phyloP scores from a whole-genome alignment of 257 asterid genomes.

The Agastache rugosa region DNA sequence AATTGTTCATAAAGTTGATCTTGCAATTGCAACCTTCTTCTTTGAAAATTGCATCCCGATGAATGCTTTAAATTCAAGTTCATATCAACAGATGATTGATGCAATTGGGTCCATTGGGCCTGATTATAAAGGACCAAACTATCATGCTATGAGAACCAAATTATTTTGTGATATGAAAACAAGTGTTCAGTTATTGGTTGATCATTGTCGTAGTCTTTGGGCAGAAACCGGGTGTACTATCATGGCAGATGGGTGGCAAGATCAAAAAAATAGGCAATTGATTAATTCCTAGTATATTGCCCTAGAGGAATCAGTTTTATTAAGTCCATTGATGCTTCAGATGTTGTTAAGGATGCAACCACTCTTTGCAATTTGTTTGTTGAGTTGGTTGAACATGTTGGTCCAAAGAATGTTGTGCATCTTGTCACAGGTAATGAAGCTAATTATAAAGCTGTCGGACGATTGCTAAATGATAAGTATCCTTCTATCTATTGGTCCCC shows the following conservation, averaged over 20 bases:
- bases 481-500: background rate
- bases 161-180: background rate
- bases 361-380: background rate
- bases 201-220: background rate
- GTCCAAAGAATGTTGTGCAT: background rate
- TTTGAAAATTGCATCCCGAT: background rate
- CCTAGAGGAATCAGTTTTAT: background rate
- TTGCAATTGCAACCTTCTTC: background rate
- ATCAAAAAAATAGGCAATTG: background rate
- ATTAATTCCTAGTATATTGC: background rate
- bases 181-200: background rate
- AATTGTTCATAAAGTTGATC: background rate
- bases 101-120: background rate
- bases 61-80: constrained; percentile 1
- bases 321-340: background rate
- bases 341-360: background rate
- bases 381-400: background rate
- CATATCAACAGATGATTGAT: background rate
- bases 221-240: background rate
- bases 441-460: background rate
- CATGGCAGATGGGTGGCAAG: background rate
- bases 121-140: background rate
- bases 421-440: background rate
- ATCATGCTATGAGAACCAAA: background rate
- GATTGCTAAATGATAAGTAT: background rate